Percentiles rank a stretch among this genome's conserved stretches.
These are phyloP conservation scores for Fraxinus americana DNA, from an alignment of 257 asterid genomes.

Conservation along the genomic window DNA sequence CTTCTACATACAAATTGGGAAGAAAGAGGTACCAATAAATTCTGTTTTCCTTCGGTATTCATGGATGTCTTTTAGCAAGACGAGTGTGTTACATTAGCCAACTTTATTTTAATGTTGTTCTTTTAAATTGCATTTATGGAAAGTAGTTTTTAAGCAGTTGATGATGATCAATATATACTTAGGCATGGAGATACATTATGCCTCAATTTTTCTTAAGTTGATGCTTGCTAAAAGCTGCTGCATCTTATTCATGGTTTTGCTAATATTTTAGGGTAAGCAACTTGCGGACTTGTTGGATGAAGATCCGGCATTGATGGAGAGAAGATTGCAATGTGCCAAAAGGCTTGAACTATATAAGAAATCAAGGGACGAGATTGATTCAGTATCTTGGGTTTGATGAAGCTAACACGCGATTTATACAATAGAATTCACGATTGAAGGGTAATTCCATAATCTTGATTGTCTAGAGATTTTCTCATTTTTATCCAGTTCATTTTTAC, in stretches of 20 bases:
- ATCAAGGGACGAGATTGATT: conserved; percentile 86
- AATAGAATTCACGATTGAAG: conserved; percentile 14
- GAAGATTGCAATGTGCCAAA: conserved; percentile 61
- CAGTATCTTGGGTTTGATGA: conserved; percentile 71
- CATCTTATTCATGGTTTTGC: neutral
- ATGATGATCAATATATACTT: neutral
- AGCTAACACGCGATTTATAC: conserved; percentile 16
- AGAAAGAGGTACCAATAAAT: conserved; percentile 61
- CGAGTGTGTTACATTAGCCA: neutral
- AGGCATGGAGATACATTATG: neutral
- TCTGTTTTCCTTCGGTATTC: neutral
- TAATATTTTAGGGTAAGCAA: conserved; percentile 60
- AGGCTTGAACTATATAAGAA: conserved; percentile 86
- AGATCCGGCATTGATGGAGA: conserved; percentile 91
- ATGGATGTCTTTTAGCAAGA: neutral
- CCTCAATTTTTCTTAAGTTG: neutral
- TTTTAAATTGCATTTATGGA: neutral
- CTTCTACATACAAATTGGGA: conserved; percentile 76
- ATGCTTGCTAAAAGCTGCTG: neutral
- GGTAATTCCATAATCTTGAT: neutral
- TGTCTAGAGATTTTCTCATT: neutral
- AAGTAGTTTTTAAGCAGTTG: neutral
- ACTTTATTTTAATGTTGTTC: neutral
- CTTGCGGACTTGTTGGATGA: conserved; percentile 71
- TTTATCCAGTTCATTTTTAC: neutral